Evolutionary conservation across 2,329 filamentous ascomycete species (phyloP).

Genomic region (Rhynchosporium secalis): DNA sequence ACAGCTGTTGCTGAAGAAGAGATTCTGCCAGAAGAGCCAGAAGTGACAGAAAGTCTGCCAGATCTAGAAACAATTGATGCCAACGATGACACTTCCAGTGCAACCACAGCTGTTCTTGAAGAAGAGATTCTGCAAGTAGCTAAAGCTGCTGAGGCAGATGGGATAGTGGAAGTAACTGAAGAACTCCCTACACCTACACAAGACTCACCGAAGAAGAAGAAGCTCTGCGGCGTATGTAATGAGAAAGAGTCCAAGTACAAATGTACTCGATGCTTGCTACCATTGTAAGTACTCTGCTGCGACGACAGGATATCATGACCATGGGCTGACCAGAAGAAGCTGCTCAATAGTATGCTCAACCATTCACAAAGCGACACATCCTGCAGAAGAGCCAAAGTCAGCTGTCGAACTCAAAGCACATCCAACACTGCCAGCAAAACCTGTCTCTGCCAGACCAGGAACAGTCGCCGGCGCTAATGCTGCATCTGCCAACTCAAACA

Average conservation of each 20-base stretch:
- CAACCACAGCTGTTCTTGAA: background rate
- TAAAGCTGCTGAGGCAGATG: background rate
- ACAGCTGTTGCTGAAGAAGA: constrained; percentile 1
- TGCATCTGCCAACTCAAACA: constrained; percentile 22
- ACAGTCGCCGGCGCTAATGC: constrained; percentile 28
- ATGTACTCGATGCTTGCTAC: constrained; percentile 57
- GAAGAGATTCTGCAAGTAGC: constrained; percentile 1
- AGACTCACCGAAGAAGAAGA: constrained; percentile 29
- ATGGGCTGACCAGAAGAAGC: constrained; percentile 41
- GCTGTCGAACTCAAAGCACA: constrained; percentile 18
- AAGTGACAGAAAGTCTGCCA: constrained; percentile 10
- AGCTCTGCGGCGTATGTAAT: constrained; percentile 57
- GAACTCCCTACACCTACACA: constrained; percentile 1
- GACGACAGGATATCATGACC: background rate
- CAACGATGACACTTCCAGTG: background rate
- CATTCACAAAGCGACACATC: constrained; percentile 46
- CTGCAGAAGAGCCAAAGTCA: constrained; percentile 22
- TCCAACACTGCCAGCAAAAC: constrained; percentile 20
- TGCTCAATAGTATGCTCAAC: constrained; percentile 61
- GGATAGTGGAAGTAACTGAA: background rate
- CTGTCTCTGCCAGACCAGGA: constrained; percentile 23
- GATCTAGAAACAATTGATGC: background rate
- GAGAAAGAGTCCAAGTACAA: constrained; percentile 58
- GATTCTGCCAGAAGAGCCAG: constrained; percentile 2
- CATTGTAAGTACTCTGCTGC: constrained; percentile 51